phyloP scores from a whole-genome alignment of 257 asterid species.

The Petrea volubilis region DNA sequence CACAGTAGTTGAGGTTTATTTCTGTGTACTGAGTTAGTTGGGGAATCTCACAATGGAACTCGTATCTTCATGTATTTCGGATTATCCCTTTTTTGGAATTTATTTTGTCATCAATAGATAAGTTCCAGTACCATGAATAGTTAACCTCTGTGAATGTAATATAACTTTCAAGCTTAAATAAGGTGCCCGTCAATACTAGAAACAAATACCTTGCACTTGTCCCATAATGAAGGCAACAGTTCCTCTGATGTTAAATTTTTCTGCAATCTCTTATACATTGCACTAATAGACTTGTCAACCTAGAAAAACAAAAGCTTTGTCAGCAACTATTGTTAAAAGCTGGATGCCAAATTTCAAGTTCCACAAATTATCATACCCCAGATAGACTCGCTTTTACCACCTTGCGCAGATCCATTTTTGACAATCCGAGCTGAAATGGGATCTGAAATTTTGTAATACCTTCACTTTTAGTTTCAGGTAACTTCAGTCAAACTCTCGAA shows the following conservation, averaged over 20 bases:
- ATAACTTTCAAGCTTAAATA: neutral
- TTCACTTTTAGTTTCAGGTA: conserved; percentile 18
- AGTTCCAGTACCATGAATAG: neutral
- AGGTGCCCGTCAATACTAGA: neutral
- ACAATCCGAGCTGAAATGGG: conserved; percentile 94
- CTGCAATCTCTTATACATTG: conserved; percentile 90
- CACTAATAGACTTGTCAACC: conserved; percentile 88
- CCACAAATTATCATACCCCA: conserved; percentile 61
- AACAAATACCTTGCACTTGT: conserved; percentile 89
- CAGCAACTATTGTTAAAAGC: conserved; percentile 15
- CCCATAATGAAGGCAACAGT: conserved; percentile 97
- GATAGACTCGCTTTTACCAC: conserved; percentile 89
- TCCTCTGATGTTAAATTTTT: conserved; percentile 58
- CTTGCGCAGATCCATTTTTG: conserved; percentile 92
- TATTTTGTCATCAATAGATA: neutral
- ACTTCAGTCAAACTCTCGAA: conserved; percentile 16
- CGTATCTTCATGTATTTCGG: neutral
- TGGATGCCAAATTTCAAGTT: conserved; percentile 19
- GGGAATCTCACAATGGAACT: too few relatives aligned
- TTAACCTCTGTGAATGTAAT: conserved; percentile 9
- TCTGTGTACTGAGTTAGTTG: too few relatives aligned
- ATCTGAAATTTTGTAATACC: conserved; percentile 58
- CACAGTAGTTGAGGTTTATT: too few relatives aligned
- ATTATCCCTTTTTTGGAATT: neutral
- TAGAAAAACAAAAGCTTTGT: conserved; percentile 21